phyloP scores from a whole-genome alignment of 2,329 filamentous ascomycete genomes.

The Hysterium pulicare region DNA sequence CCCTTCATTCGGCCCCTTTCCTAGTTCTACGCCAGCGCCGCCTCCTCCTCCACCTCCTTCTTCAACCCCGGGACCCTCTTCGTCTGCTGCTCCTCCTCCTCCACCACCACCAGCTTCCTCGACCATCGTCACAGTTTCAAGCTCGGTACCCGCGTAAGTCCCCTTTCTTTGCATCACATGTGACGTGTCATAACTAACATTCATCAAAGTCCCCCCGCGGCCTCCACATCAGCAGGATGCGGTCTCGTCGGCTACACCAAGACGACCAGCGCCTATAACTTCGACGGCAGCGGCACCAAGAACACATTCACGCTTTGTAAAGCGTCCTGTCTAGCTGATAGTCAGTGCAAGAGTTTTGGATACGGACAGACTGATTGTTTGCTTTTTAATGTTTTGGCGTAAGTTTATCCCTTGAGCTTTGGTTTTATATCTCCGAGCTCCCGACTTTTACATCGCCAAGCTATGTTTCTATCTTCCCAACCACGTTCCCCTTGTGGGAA shows the following conservation, averaged over 20 bases:
- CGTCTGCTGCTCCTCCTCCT: conserved; percentile 9
- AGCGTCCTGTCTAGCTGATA: conserved; percentile 29
- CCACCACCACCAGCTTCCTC: conserved; percentile 5
- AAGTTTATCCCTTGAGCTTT: conserved; percentile 9
- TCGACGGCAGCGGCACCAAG: conserved; percentile 31
- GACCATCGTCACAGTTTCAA: not conserved
- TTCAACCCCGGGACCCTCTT: conserved; percentile 5
- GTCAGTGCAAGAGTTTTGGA: conserved; percentile 29
- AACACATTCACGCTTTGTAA: conserved; percentile 28
- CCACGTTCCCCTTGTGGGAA: no score
- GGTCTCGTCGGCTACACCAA: conserved; percentile 32
- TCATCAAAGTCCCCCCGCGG: conserved; percentile 10
- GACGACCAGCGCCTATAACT: conserved; percentile 28
- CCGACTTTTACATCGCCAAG: no score
- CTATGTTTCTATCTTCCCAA: no score
- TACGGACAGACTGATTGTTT: conserved; percentile 34
- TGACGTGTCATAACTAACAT: conserved; percentile 9
- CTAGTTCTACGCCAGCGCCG: not conserved
- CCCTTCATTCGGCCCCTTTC: conserved; percentile 12
- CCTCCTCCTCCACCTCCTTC: conserved; percentile 1
- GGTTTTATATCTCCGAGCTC: not conserved
- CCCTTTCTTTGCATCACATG: no score
- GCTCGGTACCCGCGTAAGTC: not conserved
- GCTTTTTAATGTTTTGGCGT: conserved; percentile 29
- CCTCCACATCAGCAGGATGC: conserved; percentile 15